Percentiles rank a stretch among this genome's conserved stretches.
These are phyloP conservation scores for Phyllosticta ampelicida DNA, from an alignment of 2,329 filamentous ascomycete genomes.

Conservation along the genomic window DNA sequence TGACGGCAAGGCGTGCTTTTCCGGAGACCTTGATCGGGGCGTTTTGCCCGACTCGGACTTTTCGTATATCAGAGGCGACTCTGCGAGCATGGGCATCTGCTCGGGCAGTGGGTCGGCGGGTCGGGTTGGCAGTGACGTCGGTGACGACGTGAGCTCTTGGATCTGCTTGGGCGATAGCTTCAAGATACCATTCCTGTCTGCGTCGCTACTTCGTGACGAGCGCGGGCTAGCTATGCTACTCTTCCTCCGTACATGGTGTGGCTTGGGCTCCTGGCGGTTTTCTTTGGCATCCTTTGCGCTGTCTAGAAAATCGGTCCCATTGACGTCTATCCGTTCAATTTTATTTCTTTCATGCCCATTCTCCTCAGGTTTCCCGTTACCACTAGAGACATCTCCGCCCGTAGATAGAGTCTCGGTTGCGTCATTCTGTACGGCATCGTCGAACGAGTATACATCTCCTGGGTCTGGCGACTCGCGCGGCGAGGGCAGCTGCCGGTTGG, in stretches of 20 bases:
- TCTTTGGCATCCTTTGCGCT: not conserved
- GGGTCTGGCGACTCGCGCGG: constrained; percentile 13
- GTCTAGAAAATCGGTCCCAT: constrained; percentile 1
- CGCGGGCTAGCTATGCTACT: constrained; percentile 1
- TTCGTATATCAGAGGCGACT: constrained; percentile 5
- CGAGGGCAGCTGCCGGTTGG: constrained; percentile 20
- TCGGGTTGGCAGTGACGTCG: constrained; percentile 43
- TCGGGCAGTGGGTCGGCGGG: constrained; percentile 29
- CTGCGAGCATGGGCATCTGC: constrained; percentile 14
- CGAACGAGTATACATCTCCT: not conserved
- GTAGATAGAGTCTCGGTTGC: not conserved
- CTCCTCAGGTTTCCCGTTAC: not conserved
- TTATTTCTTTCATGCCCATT: constrained; percentile 3
- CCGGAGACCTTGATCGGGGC: not conserved
- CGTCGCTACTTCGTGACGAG: not conserved
- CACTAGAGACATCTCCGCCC: not conserved
- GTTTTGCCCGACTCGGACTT: not conserved
- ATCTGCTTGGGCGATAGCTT: constrained; percentile 46
- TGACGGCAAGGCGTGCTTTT: not conserved
- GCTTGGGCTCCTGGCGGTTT: not conserved
- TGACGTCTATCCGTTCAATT: not conserved
- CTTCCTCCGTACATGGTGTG: not conserved
- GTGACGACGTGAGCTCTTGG: constrained; percentile 43
- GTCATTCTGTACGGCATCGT: not conserved
- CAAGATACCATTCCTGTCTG: constrained; percentile 28